Evolutionary conservation across 2,329 filamentous ascomycete species (phyloP).

Genomic region (Pestalotiopsis sp.): DNA sequence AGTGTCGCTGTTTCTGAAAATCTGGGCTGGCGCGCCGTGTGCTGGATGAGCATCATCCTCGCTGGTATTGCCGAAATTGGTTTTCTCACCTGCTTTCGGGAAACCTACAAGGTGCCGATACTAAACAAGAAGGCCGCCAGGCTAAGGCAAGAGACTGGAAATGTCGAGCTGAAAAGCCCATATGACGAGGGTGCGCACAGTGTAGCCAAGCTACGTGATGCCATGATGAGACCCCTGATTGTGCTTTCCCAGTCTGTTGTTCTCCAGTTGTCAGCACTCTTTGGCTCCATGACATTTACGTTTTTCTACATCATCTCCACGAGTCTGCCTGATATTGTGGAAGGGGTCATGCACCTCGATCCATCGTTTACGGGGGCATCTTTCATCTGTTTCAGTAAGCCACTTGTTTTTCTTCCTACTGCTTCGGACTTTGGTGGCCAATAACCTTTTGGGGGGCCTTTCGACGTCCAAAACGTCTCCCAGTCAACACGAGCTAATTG

Average conservation of each 20-base stretch:
- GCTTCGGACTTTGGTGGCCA: no score
- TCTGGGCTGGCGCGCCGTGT: slow-evolving; percentile 54
- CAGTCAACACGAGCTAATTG: no score
- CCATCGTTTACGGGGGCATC: slow-evolving; percentile 53
- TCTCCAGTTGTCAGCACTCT: slow-evolving; percentile 49
- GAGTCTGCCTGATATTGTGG: slow-evolving; percentile 52
- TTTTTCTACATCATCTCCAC: slow-evolving; percentile 57
- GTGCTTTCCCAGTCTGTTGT: slow-evolving; percentile 54
- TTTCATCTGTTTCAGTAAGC: slow-evolving; percentile 57
- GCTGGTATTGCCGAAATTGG: slow-evolving; percentile 50
- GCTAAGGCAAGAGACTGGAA: slow-evolving; percentile 32
- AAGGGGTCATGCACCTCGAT: slow-evolving; percentile 48
- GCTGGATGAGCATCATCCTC: slow-evolving; percentile 52
- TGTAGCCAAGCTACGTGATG: slow-evolving; percentile 36
- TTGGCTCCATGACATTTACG: slow-evolving; percentile 49
- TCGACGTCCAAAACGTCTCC: no score
- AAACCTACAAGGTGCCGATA: slow-evolving; percentile 64
- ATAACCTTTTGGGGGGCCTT: no score
- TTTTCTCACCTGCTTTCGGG: slow-evolving; percentile 54
- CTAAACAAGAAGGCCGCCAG: slow-evolving; percentile 43
- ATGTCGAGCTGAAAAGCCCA: slow-evolving; percentile 28
- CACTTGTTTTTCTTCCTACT: slow-evolving; percentile 12
- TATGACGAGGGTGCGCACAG: slow-evolving; percentile 30
- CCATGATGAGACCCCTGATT: slow-evolving; percentile 46
- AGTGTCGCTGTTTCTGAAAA: slow-evolving; percentile 55